Percentiles rank a stretch among this genome's conserved stretches.
Conservation (phyloP, 768 basidiomycete genomes). For the Sporobolomyces pararoseus region DNA sequence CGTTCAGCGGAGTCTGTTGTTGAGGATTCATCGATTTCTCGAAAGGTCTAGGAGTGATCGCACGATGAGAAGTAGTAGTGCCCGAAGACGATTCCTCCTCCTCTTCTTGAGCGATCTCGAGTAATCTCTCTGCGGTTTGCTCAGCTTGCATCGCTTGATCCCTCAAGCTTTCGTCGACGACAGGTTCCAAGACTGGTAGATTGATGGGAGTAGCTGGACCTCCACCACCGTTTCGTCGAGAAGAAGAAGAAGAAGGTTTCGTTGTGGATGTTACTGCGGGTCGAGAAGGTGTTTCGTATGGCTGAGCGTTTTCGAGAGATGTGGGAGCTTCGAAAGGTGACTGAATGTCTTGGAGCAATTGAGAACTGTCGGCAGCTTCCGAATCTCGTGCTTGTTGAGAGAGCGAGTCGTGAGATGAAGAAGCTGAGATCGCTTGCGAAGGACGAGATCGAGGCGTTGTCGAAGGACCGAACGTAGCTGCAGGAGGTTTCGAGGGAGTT, state of each 20-base stretch:
- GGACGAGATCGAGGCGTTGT: background rate
- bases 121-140: slow-evolving; percentile 78
- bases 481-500: background rate
- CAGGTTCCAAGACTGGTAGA: slow-evolving; percentile 49
- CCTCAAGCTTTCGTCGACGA: slow-evolving; percentile 76
- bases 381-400: too few relatives aligned
- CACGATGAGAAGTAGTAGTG: too few relatives aligned
- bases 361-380: background rate
- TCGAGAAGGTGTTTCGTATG: background rate
- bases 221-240: background rate
- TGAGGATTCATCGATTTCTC: background rate
- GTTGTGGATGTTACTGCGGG: background rate
- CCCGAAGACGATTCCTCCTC: background rate
- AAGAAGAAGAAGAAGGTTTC: background rate
- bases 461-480: background rate
- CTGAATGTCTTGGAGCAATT: background rate
- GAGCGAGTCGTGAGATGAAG: background rate
- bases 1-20: slow-evolving; percentile 21
- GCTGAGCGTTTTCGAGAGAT: background rate
- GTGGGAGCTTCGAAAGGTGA: slow-evolving; percentile 9
- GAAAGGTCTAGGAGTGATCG: background rate
- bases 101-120: slow-evolving; percentile 75
- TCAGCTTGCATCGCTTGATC: slow-evolving; percentile 89
- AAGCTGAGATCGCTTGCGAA: too few relatives aligned
- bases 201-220: background rate